Percentiles rank a stretch among this genome's conserved stretches.
Evolutionary conservation across 208 protist species (phyloP).

Genomic region (Acanthamoeba triangularis): DNA sequence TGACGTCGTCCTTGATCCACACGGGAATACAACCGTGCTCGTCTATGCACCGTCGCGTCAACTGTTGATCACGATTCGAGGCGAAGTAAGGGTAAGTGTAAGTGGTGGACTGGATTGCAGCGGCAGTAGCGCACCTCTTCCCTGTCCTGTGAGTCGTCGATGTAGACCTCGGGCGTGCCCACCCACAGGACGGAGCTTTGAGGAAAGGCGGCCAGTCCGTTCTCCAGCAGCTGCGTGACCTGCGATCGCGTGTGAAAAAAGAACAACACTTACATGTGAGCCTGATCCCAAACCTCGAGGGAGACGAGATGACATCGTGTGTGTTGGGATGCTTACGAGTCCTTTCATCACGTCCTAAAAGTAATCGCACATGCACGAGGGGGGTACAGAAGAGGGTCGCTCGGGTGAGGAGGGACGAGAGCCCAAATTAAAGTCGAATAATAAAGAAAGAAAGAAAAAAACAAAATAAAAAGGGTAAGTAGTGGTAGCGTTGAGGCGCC

Average conservation of each 20-base stretch:
- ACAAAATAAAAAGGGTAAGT: background rate
- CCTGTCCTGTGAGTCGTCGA: slow-evolving; percentile 10
- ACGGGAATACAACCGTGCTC: slow-evolving; percentile 50
- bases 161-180: slow-evolving; percentile 50
- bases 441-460: background rate
- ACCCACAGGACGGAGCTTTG: slow-evolving; percentile 57
- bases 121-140: background rate
- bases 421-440: background rate
- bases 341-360: slow-evolving; percentile 31
- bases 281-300: background rate
- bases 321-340: slow-evolving; percentile 20
- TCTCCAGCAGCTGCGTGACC: slow-evolving; percentile 52
- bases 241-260: background rate
- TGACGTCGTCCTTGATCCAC: slow-evolving; percentile 40
- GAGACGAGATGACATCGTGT: background rate
- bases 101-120: no score
- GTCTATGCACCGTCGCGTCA: slow-evolving; percentile 20
- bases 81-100: background rate
- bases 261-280: background rate
- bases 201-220: slow-evolving; percentile 10
- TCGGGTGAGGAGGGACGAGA: background rate
- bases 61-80: background rate
- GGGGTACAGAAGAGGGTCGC: background rate
- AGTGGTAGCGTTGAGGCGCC: background rate
- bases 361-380: background rate